phyloP scores from a whole-genome alignment of 345 rosid species.

The Eucalyptus coolabah region DNA sequence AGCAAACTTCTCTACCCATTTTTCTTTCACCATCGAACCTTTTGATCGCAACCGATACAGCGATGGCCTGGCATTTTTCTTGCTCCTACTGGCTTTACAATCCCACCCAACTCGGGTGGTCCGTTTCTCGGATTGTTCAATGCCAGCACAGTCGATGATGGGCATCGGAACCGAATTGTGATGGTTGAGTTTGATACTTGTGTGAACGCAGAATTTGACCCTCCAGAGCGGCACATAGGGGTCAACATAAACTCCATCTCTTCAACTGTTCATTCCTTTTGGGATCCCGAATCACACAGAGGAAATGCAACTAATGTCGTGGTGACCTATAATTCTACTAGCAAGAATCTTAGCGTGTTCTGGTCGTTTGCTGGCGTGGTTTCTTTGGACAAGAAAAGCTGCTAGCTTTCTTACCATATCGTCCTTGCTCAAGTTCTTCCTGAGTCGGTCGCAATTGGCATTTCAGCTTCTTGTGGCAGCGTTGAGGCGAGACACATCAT shows the following conservation, averaged over 20 bases:
- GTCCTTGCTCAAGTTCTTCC: not conserved
- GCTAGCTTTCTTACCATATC: not conserved
- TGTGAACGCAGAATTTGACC: not conserved
- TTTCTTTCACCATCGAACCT: not conserved
- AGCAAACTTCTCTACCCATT: not conserved
- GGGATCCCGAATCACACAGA: not conserved
- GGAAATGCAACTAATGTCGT: not conserved
- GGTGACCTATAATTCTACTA: not conserved
- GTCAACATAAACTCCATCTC: not conserved
- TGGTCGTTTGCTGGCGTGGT: not conserved
- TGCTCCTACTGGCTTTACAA: not conserved
- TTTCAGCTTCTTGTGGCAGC: not conserved
- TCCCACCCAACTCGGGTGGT: not conserved
- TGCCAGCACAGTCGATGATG: not conserved
- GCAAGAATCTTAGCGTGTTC: not conserved
- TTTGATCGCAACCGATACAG: not conserved
- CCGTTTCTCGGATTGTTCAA: not conserved
- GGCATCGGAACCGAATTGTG: not conserved
- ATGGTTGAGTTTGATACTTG: not conserved
- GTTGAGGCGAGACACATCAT: not conserved
- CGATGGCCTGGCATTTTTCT: not conserved
- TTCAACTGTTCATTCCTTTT: not conserved
- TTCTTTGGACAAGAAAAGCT: not conserved
- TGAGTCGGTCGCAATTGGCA: not conserved
- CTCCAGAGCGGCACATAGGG: not conserved